phyloP scores from a whole-genome alignment of 2,329 filamentous ascomycete species.

The Dactylellina drechsleri region DNA sequence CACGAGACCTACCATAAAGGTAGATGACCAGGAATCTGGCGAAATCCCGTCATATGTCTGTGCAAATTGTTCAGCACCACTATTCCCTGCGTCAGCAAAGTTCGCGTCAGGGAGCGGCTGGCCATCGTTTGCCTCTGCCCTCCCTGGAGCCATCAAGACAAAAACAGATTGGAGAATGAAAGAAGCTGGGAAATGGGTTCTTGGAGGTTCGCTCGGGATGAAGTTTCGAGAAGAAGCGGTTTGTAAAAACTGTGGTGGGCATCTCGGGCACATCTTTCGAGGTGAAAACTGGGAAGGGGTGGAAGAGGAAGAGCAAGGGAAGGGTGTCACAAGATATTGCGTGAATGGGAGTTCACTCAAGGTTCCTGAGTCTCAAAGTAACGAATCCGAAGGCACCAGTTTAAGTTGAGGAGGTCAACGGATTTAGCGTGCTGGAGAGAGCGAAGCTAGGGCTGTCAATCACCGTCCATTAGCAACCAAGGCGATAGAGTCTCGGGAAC shows the following conservation, averaged over 20 bases:
- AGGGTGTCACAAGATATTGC: constrained; percentile 49
- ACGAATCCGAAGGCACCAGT: background rate
- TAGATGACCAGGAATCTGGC: background rate
- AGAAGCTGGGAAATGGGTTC: constrained; percentile 45
- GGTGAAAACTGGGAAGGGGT: constrained; percentile 43
- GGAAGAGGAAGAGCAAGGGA: constrained; percentile 32
- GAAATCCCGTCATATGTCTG: constrained; percentile 16
- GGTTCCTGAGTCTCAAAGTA: background rate
- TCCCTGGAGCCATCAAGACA: constrained; percentile 38
- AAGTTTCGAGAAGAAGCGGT: constrained; percentile 44
- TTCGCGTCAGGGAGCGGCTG: constrained; percentile 42
- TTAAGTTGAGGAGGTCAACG: background rate
- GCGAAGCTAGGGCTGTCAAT: no score
- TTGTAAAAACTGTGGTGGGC: constrained; percentile 31
- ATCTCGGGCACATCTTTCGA: constrained; percentile 45
- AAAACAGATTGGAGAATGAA: constrained; percentile 47
- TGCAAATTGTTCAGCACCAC: constrained; percentile 29
- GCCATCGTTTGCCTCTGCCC: constrained; percentile 43
- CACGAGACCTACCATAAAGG: background rate
- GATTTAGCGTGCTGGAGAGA: no score
- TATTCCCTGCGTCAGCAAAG: constrained; percentile 26
- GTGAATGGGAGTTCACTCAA: constrained; percentile 33
- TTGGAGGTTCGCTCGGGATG: constrained; percentile 31
- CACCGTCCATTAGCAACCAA: no score
- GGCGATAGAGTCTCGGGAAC: no score